A percentile compares a stretch with the other conserved stretches of the same genome.
These are phyloP conservation scores for Blastobotrys ciferrii DNA, from an alignment of 1,139 yeast species.

Conservation along the genomic window DNA sequence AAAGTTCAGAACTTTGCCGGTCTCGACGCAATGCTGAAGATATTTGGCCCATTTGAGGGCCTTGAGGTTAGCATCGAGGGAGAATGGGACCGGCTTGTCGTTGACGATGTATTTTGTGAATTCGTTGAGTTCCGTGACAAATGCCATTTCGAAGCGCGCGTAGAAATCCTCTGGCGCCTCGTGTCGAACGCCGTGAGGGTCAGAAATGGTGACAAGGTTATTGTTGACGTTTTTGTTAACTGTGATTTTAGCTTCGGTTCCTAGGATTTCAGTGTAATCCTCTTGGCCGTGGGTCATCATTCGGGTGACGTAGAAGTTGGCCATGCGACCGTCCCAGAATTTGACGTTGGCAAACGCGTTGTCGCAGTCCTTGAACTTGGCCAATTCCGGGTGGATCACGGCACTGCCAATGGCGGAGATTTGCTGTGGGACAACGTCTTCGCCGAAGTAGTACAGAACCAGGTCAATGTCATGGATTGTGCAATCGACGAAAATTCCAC, in stretches of 20 bases:
- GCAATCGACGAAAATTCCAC: constrained; percentile 29
- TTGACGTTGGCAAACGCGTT: constrained; percentile 27
- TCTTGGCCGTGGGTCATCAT: constrained; percentile 30
- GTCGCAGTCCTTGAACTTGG: constrained; percentile 24
- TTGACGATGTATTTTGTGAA: constrained; percentile 19
- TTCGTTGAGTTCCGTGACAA: constrained; percentile 23
- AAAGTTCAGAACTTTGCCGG: constrained; percentile 23
- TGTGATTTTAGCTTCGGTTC: constrained; percentile 26
- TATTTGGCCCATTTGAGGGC: constrained; percentile 26
- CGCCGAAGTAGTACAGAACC: constrained; percentile 25
- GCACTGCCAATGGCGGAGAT: constrained; percentile 24
- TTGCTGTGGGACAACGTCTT: constrained; percentile 20
- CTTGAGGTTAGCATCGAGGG: constrained; percentile 24
- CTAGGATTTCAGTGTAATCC: constrained; percentile 25
- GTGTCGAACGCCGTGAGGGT: constrained; percentile 20
- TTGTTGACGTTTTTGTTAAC: constrained; percentile 25
- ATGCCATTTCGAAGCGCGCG: constrained; percentile 23
- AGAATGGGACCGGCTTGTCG: constrained; percentile 22
- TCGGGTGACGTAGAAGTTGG: constrained; percentile 26
- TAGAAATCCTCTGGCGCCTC: constrained; percentile 24
- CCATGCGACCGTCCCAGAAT: constrained; percentile 25
- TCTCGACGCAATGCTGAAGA: constrained; percentile 24
- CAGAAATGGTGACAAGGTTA: constrained; percentile 20
- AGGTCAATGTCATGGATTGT: constrained; percentile 27
- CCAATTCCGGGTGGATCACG: constrained; percentile 25